Evolutionary conservation across 306 rosid genomes (phyloP).

Genomic region (Arachis hypogaea): DNA sequence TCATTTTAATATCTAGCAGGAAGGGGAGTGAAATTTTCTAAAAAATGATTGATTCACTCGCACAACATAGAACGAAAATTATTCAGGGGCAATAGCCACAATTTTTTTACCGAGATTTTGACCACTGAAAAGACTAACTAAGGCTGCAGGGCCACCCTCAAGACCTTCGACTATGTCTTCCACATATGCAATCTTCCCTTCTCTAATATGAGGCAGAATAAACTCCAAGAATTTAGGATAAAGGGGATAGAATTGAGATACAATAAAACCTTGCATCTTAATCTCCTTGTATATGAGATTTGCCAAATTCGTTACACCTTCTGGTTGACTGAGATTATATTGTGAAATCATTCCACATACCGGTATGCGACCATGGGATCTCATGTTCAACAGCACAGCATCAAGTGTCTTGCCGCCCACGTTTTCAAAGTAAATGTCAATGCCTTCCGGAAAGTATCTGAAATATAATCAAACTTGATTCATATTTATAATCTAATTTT

Average conservation of each 20-base stretch:
- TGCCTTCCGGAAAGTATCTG: constrained; percentile 47
- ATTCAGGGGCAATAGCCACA: constrained; percentile 38
- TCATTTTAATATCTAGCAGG: too few relatives aligned
- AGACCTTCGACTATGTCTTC: constrained; percentile 41
- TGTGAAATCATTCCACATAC: constrained; percentile 48
- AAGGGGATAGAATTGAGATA: constrained; percentile 16
- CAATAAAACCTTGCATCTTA: constrained; percentile 33
- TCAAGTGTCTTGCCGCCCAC: constrained; percentile 48
- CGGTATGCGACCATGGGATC: constrained; percentile 32
- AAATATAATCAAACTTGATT: too few relatives aligned
- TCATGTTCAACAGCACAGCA: constrained; percentile 42
- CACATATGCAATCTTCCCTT: constrained; percentile 39
- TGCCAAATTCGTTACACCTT: constrained; percentile 42
- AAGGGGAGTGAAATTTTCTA: too few relatives aligned
- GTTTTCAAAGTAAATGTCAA: constrained; percentile 45
- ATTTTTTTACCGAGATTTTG: constrained; percentile 43
- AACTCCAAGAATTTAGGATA: constrained; percentile 42
- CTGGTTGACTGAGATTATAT: constrained; percentile 37
- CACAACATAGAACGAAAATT: too few relatives aligned
- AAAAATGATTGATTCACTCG: too few relatives aligned
- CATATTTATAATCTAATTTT: too few relatives aligned
- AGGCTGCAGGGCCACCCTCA: constrained; percentile 42
- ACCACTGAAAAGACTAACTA: constrained; percentile 39
- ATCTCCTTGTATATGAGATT: constrained; percentile 33
- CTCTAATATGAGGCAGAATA: constrained; percentile 37